phyloP scores from a whole-genome alignment of 345 rosid species.

The Aquilaria malaccensis region DNA sequence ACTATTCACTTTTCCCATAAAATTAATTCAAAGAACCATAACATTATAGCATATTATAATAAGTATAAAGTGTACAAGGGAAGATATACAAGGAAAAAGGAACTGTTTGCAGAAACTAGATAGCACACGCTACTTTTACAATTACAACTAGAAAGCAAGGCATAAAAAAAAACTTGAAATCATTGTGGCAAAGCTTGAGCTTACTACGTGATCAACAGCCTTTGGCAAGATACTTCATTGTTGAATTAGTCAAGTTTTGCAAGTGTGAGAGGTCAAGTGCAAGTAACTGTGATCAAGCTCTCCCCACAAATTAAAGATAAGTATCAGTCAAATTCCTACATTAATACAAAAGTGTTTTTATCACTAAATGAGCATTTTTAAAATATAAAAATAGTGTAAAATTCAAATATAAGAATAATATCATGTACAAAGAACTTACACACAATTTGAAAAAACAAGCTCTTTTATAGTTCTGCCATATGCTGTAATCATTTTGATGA shows the following conservation, averaged over 20 bases:
- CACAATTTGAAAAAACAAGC: conserved; percentile 23
- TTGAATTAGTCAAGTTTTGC: conserved; percentile 26
- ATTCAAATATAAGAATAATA: neutral
- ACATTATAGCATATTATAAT: no score
- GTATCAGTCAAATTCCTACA: conserved; percentile 40
- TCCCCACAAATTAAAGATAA: conserved; percentile 25
- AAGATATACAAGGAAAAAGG: neutral
- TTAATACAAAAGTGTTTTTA: conserved; percentile 8
- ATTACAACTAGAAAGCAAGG: neutral
- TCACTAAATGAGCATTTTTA: conserved; percentile 1
- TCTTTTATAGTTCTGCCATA: conserved; percentile 32
- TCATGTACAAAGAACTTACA: conserved; percentile 6
- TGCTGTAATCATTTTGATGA: conserved; percentile 15
- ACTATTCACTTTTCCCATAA: no score
- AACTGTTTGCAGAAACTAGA: neutral
- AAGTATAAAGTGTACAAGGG: neutral
- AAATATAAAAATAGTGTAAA: neutral
- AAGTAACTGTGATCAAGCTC: conserved; percentile 21
- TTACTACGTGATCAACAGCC: conserved; percentile 30
- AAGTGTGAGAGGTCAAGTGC: conserved; percentile 39
- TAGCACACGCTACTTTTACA: neutral
- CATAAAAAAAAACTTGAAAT: conserved; percentile 21
- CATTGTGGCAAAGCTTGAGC: conserved; percentile 27
- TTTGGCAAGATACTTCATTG: conserved; percentile 32
- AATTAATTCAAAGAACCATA: no score